Conservation (phyloP, 129 eudicot genomes). For the Flaveria linearis region DNA sequence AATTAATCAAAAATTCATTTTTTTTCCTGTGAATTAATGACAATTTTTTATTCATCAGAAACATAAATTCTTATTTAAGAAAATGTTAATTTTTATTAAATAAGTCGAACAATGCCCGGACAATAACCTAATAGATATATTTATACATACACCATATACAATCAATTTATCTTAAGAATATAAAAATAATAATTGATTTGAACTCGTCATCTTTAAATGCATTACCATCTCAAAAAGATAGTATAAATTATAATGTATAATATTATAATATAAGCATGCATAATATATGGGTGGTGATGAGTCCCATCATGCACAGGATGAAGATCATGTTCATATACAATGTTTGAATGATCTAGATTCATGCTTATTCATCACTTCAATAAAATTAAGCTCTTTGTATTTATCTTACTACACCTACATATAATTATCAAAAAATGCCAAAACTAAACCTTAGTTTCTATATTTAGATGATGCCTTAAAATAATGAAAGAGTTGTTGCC, state of each 20-base stretch:
- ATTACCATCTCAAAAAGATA: background rate
- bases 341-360: constrained; percentile 38
- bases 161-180: background rate
- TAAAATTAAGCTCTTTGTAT: constrained; percentile 27
- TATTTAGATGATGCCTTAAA: constrained; percentile 36
- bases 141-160: background rate
- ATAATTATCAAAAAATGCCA: constrained; percentile 26
- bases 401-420: constrained; percentile 44
- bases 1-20: background rate
- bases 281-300: constrained; percentile 44
- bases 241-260: background rate
- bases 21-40: background rate
- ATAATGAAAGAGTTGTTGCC: constrained; percentile 53
- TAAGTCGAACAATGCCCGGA: too few relatives aligned
- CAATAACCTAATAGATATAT: too few relatives aligned
- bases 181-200: too few relatives aligned
- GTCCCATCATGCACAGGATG: constrained; percentile 69
- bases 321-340: constrained; percentile 46
- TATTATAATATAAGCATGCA: constrained; percentile 8
- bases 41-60: background rate
- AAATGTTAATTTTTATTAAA: too few relatives aligned
- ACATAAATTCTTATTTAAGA: background rate
- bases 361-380: constrained; percentile 57
- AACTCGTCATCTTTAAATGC: too few relatives aligned
- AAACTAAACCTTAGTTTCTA: constrained; percentile 47